Conservation (phyloP, 192 early-diverging fungal genomes). For the Coemansia sp. region DNA sequence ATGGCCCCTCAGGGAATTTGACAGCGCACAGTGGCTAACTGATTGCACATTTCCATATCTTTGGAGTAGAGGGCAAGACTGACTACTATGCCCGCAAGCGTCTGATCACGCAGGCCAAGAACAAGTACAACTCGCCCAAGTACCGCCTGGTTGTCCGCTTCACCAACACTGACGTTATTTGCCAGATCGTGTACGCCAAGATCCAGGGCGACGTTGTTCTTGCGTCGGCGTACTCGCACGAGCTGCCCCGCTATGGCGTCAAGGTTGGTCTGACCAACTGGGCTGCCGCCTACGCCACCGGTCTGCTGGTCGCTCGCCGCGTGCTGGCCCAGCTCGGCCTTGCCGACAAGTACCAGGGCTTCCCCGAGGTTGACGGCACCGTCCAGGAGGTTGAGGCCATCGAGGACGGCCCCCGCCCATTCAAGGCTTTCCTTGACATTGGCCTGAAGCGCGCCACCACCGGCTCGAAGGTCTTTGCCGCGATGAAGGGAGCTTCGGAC, state of each 20-base stretch:
- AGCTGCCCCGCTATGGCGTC: conserved; percentile 93
- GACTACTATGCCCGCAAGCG: conserved; percentile 99
- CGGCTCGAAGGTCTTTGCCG: conserved; percentile 94
- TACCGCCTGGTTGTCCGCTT: conserved; percentile 98
- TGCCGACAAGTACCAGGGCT: conserved; percentile 95
- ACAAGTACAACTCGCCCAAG: conserved; percentile 99
- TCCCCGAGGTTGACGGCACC: conserved; percentile 85
- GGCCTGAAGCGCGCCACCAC: conserved; percentile 97
- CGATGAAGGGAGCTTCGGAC: conserved; percentile 98
- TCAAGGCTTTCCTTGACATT: conserved; percentile 97
- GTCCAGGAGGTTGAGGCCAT: conserved; percentile 80
- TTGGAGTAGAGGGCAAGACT: conserved; percentile 99
- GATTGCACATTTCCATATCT: too few species aligned
- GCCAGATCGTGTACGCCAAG: conserved; percentile 98
- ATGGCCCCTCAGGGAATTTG: too few species aligned
- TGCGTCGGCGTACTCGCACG: conserved; percentile 92
- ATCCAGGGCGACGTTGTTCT: conserved; percentile 95
- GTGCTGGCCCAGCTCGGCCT: conserved; percentile 90
- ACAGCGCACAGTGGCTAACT: too few species aligned
- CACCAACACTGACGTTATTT: conserved; percentile 97
- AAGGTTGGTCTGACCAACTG: conserved; percentile 99
- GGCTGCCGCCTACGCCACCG: conserved; percentile 97
- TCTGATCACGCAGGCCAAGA: conserved; percentile 98
- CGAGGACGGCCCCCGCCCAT: conserved; percentile 91
- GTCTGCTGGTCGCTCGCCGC: conserved; percentile 95